Evolutionary conservation across 2,329 filamentous ascomycete species (phyloP).

Genomic region (Cladophialophora chaetospira): DNA sequence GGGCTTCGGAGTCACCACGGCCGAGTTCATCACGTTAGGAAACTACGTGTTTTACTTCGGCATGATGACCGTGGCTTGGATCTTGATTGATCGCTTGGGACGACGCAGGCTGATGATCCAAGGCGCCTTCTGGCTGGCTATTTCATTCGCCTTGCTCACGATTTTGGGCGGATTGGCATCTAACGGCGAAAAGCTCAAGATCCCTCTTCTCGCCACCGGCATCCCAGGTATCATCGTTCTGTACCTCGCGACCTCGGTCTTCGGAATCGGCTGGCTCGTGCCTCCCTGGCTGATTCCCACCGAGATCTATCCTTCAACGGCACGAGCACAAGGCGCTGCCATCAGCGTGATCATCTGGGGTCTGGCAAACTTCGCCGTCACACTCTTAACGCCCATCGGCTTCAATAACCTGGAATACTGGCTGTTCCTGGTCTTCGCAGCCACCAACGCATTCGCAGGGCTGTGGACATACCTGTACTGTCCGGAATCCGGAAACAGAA

Average conservation of each 20-base stretch:
- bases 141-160: slow-evolving; percentile 35
- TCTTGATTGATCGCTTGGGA: slow-evolving; percentile 50
- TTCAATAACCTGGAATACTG: slow-evolving; percentile 63
- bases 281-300: slow-evolving; percentile 55
- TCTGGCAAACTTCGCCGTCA: slow-evolving; percentile 61
- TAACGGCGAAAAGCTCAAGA: slow-evolving; percentile 25
- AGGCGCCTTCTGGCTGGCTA: slow-evolving; percentile 33
- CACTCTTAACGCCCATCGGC: slow-evolving; percentile 59
- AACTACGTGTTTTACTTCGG: slow-evolving; percentile 65
- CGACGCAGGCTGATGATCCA: slow-evolving; percentile 35
- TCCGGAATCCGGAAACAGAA: slow-evolving; percentile 60
- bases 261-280: slow-evolving; percentile 55
- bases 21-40: slow-evolving; percentile 60
- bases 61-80: slow-evolving; percentile 64
- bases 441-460: slow-evolving; percentile 57
- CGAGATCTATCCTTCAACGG: slow-evolving; percentile 59
- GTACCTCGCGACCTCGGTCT: slow-evolving; percentile 46
- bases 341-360: slow-evolving; percentile 64
- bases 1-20: slow-evolving; percentile 53
- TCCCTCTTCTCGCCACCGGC: slow-evolving; percentile 32
- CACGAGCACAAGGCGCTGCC: slow-evolving; percentile 61
- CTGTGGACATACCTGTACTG: slow-evolving; percentile 54
- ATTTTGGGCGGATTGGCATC: slow-evolving; percentile 35
- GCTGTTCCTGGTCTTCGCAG: slow-evolving; percentile 59
- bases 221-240: slow-evolving; percentile 34